Evolutionary conservation across 1,139 yeast genomes (phyloP).

Genomic region (Meyerozyma athensensis): DNA sequence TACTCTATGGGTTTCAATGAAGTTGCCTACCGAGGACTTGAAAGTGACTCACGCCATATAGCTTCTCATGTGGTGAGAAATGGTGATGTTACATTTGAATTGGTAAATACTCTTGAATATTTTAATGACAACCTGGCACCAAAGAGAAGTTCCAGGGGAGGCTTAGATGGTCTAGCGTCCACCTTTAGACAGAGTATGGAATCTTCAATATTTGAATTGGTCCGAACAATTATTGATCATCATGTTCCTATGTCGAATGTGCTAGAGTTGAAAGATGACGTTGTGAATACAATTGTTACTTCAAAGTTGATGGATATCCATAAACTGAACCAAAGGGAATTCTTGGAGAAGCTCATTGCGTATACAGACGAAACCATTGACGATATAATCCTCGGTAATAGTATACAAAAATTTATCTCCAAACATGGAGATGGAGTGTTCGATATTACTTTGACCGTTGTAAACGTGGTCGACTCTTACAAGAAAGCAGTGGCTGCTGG

Average conservation of each 20-base stretch:
- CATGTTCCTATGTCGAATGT: no score
- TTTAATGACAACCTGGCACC: not conserved
- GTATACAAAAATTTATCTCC: slow-evolving; percentile 38
- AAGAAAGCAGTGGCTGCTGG: slow-evolving; percentile 48
- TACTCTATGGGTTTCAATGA: slow-evolving; percentile 58
- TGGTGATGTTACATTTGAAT: slow-evolving; percentile 53
- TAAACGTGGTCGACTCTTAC: slow-evolving; percentile 41
- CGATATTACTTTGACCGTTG: slow-evolving; percentile 63
- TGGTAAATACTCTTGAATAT: slow-evolving; percentile 8
- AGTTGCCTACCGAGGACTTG: slow-evolving; percentile 62
- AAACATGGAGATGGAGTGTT: slow-evolving; percentile 74
- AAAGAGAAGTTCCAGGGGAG: not conserved
- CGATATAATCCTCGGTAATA: not conserved
- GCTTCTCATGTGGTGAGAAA: slow-evolving; percentile 60
- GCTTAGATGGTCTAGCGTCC: no score
- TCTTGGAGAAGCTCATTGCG: not conserved
- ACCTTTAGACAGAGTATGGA: no score
- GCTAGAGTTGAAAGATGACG: no score
- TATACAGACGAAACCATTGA: not conserved
- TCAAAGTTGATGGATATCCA: no score
- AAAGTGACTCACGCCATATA: slow-evolving; percentile 55
- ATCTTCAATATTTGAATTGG: no score
- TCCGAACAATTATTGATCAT: no score
- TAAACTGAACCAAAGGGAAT: not conserved
- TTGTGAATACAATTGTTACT: no score